Evolutionary conservation across 164 flowering plant species (phyloP), one percentile per base, ranked within the genome.

Genomic region (Piper longum): DNA sequence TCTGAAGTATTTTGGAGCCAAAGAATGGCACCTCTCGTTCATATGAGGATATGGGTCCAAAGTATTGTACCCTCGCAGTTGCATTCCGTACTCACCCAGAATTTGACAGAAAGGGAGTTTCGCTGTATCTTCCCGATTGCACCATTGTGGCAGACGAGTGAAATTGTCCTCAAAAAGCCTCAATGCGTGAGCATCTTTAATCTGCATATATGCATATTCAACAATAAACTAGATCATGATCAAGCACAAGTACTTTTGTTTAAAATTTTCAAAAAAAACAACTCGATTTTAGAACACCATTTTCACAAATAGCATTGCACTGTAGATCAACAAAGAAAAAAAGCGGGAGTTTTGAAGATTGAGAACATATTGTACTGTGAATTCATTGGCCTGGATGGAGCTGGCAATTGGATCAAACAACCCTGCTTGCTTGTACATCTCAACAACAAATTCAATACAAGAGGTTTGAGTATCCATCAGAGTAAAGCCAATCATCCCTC

Each of bases 71-170:
- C 76, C 93, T 16, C 95, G 97, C 45, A 95, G 73, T 66, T 91
- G 91, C 99, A 95, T 95, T 65, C 89, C 67, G 69, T 91, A 95
- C 69, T 84, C 82, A 41, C 99, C 99, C 61, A 51, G 64, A 36
- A 95, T 91, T 79, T 95, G 97, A 75, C 99, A 95, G 69, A 71
- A 95, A 0, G 95, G 95, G 39, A 88, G 89, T 84, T 86, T 76
- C 63, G 82, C 85, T 54, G 72, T 60, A 61, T 87, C 99, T 16
- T 67, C 82, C 60, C 78, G 80, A 60, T 88, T 86, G 85, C 99
- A 95, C 99, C 99, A 95, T 65, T 82, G 78, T 26, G 99, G 99
- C 63, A 88, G 74, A 64, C 88, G 93, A 72, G 84, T 85, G 54
- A 81, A 68, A 62, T 95, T 71, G 43, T 76, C 77, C 69, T 95